These are phyloP conservation scores for Mortierella sp. DNA, from an alignment of 371 early-diverging fungal species.

Conservation along the genomic window DNA sequence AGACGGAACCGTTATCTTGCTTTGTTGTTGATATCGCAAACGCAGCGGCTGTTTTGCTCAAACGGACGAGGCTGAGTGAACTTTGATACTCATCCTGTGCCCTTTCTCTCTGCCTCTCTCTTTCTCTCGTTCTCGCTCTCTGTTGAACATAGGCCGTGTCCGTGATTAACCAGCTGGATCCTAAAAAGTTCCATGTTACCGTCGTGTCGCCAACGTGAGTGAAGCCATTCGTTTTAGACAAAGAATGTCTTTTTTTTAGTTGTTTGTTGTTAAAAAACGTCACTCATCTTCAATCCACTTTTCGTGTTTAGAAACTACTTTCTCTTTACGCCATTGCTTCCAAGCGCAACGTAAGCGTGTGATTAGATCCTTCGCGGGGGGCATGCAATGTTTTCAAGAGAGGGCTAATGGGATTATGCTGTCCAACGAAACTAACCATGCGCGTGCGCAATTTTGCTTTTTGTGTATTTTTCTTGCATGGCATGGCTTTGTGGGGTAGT, in stretches of 20 bases:
- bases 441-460: background rate
- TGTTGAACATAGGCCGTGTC: slow-evolving; percentile 62
- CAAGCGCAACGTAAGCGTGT: slow-evolving; percentile 73
- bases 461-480: slow-evolving; percentile 81
- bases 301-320: slow-evolving; percentile 81
- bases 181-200: slow-evolving; percentile 80
- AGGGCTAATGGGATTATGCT: background rate
- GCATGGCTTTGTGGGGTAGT: too few relatives aligned
- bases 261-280: background rate
- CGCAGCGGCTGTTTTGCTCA: background rate
- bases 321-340: slow-evolving; percentile 87
- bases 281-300: background rate
- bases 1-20: background rate
- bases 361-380: background rate
- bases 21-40: too few relatives aligned
- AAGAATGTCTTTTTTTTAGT: background rate
- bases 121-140: background rate
- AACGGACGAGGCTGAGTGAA: background rate
- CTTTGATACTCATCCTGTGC: too few relatives aligned
- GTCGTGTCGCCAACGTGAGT: slow-evolving; percentile 73
- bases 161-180: slow-evolving; percentile 73
- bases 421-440: background rate
- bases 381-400: background rate
- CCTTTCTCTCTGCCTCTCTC: background rate
- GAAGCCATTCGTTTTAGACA: background rate